phyloP scores from a whole-genome alignment of 2,329 filamentous ascomycete species.

The Hypoxylon sp. region DNA sequence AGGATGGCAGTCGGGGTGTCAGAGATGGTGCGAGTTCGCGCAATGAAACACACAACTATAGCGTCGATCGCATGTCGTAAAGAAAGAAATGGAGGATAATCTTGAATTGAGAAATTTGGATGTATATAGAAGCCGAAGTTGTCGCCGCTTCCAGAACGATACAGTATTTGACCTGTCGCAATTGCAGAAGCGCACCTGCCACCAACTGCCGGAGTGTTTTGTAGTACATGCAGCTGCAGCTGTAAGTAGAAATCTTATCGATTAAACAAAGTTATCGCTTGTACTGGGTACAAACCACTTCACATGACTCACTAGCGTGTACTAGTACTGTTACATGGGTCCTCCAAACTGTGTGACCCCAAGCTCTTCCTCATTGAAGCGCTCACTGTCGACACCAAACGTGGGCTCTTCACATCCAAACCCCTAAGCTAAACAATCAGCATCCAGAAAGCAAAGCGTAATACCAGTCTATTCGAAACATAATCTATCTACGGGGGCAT shows the following conservation, averaged over 20 bases:
- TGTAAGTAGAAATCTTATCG: conserved; percentile 8
- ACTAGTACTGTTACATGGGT: conserved; percentile 3
- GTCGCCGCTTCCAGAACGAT: not conserved
- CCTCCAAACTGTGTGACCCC: not conserved
- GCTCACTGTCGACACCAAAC: not conserved
- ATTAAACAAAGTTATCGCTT: conserved; percentile 6
- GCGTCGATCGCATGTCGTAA: conserved; percentile 24
- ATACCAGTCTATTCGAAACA: not conserved
- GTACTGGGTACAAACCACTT: not conserved
- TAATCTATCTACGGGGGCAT: not conserved
- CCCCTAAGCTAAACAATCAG: not conserved
- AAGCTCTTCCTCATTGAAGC: too few relatives aligned
- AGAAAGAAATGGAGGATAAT: not conserved
- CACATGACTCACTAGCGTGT: not conserved
- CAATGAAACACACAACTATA: conserved; percentile 29
- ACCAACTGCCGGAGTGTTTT: not conserved
- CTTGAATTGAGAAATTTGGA: not conserved
- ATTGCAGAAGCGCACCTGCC: conserved; percentile 5
- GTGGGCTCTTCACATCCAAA: not conserved
- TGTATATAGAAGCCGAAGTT: not conserved
- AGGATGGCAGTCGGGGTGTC: conserved; percentile 32
- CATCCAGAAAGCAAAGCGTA: too few relatives aligned
- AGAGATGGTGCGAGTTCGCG: conserved; percentile 24
- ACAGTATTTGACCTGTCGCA: conserved; percentile 18
- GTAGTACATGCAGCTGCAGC: not conserved